Percentiles rank a stretch among this genome's conserved stretches.
Evolutionary conservation across 2,329 filamentous ascomycete genomes (phyloP).

Genomic region (Apiospora sp.): DNA sequence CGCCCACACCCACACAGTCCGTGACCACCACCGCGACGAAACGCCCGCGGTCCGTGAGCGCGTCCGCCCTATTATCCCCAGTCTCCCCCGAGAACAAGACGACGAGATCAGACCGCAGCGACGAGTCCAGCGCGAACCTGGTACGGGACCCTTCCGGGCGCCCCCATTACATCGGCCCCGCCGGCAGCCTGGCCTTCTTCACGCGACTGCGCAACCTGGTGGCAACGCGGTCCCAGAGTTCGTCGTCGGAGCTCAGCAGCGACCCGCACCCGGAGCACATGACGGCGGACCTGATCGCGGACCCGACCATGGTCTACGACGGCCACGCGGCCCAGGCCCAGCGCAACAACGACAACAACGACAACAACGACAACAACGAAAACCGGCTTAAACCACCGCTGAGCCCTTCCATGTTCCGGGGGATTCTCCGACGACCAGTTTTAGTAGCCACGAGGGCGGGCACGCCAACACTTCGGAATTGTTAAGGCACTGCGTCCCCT

Average conservation of each 20-base stretch:
- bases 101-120: constrained; percentile 1
- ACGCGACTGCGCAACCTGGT: constrained; percentile 34
- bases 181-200: constrained; percentile 35
- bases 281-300: constrained; percentile 24
- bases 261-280: constrained; percentile 12
- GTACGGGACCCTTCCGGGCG: constrained; percentile 35
- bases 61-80: constrained; percentile 21
- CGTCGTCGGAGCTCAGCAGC: background rate
- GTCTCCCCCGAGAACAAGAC: constrained; percentile 20
- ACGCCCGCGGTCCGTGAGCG: constrained; percentile 5
- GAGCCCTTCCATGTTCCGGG: constrained; percentile 27
- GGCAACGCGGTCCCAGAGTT: constrained; percentile 22
- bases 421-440: constrained; percentile 30
- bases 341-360: constrained; percentile 18
- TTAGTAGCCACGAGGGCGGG: constrained; percentile 7
- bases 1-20: background rate
- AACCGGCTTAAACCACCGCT: background rate
- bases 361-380: background rate
- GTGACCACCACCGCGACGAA: background rate
- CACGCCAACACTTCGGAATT: constrained; percentile 32
- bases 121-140: constrained; percentile 28
- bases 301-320: constrained; percentile 25
- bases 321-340: background rate
- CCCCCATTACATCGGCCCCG: constrained; percentile 37
- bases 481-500: constrained; percentile 33